phyloP scores from a whole-genome alignment of 2,329 filamentous ascomycete species.

The Curvularia sp. region DNA sequence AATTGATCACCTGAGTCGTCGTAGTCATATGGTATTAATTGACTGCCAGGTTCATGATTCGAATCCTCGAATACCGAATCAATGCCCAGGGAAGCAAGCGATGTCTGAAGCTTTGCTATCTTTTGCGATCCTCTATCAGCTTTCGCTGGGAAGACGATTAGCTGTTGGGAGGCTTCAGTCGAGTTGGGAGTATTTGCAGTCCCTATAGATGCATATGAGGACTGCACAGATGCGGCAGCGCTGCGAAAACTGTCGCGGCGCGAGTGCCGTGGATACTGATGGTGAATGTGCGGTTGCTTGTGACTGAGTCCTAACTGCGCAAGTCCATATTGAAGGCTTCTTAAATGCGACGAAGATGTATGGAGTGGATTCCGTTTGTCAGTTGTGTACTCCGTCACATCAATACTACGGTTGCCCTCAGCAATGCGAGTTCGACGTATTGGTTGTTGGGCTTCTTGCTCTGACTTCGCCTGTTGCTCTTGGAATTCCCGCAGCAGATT shows the following conservation, averaged over 20 bases:
- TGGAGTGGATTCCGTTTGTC: conserved; percentile 1
- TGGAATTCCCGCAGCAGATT: neutral
- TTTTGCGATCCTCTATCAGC: neutral
- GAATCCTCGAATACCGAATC: conserved; percentile 5
- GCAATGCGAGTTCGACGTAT: conserved; percentile 23
- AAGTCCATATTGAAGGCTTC: neutral
- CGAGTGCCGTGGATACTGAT: neutral
- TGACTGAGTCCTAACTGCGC: neutral
- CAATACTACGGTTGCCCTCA: conserved; percentile 26
- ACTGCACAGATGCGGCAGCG: conserved; percentile 1
- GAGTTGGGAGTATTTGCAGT: neutral
- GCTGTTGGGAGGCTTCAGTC: neutral
- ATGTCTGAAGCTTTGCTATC: neutral
- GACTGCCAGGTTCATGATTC: neutral
- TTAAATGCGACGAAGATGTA: neutral
- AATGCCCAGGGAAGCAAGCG: conserved; percentile 3
- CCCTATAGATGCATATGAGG: neutral
- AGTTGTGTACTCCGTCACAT: conserved; percentile 29
- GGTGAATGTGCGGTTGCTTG: neutral
- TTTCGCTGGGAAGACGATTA: conserved; percentile 6
- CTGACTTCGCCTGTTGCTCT: conserved; percentile 1
- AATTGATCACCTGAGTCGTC: neutral
- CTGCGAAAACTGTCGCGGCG: conserved; percentile 8
- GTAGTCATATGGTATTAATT: neutral
- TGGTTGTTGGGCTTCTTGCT: neutral